Evolutionary conservation across 805 yeast species (phyloP).

Genomic region (Teunomyces stri): DNA sequence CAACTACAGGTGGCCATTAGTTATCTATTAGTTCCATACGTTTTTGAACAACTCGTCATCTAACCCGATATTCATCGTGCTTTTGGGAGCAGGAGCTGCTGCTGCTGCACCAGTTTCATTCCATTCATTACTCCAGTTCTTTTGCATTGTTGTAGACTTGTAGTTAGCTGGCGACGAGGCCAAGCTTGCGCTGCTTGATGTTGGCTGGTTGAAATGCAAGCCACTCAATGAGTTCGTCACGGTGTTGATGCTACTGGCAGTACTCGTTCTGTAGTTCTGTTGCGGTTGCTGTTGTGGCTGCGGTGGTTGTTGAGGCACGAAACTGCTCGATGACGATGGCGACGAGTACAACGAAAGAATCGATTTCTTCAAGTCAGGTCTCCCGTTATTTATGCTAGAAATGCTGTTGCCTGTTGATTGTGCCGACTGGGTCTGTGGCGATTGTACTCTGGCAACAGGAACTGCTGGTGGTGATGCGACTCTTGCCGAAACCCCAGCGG

Average conservation of each 20-base stretch:
- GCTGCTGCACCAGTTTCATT: conserved; percentile 18
- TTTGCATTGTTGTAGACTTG: conserved; percentile 6
- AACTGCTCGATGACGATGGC: conserved; percentile 47
- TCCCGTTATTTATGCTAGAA: conserved; percentile 19
- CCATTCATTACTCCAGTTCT: conserved; percentile 36
- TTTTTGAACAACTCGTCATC: conserved; percentile 70
- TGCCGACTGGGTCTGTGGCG: conserved; percentile 22
- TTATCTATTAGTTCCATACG: conserved; percentile 51
- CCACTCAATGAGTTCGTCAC: conserved; percentile 21
- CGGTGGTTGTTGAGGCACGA: conserved; percentile 20
- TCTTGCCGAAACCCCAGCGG: conserved; percentile 6
- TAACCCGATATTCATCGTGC: conserved; percentile 17
- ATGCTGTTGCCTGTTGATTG: conserved; percentile 37
- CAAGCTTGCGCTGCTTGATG: background rate
- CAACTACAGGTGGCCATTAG: conserved; percentile 75
- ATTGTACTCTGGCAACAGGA: conserved; percentile 6
- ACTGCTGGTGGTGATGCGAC: conserved; percentile 7
- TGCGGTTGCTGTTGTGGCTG: conserved; percentile 2
- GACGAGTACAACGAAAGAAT: conserved; percentile 82
- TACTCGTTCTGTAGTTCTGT: background rate
- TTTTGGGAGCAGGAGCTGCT: conserved; percentile 7
- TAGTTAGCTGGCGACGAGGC: background rate
- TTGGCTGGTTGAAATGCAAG: conserved; percentile 13
- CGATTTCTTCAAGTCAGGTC: conserved; percentile 90
- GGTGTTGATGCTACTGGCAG: conserved; percentile 9